Conservation (phyloP, 1,284 basidiomycete genomes). For the Volvariella volvacea region DNA sequence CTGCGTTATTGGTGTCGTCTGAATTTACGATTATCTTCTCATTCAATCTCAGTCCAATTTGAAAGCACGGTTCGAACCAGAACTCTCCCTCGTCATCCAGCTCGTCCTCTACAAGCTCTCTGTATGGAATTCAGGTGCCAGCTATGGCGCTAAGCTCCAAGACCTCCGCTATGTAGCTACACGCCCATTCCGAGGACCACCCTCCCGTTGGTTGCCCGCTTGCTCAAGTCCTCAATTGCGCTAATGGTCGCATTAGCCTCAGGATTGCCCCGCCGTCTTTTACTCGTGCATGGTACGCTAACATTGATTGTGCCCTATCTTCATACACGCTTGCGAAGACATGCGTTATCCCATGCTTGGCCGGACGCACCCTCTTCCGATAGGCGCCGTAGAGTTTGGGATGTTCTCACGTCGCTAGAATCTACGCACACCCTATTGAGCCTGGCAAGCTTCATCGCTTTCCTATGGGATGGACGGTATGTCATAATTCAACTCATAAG, state of each 20-base stretch:
- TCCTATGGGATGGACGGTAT: conserved; percentile 83
- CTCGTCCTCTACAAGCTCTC: conserved; percentile 81
- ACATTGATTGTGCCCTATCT: conserved; percentile 79
- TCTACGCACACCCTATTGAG: conserved; percentile 53
- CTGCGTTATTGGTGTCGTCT: conserved; percentile 3
- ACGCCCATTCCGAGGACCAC: conserved; percentile 7
- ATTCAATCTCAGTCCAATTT: conserved; percentile 43
- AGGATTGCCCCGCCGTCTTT: conserved; percentile 50
- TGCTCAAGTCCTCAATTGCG: conserved; percentile 4
- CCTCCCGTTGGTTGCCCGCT: conserved; percentile 9
- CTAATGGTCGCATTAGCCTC: conserved; percentile 36
- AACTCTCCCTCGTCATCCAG: conserved; percentile 74
- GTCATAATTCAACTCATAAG: conserved; percentile 17
- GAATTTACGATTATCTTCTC: conserved; percentile 10
- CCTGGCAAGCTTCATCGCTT: conserved; percentile 75
- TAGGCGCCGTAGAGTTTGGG: conserved; percentile 72
- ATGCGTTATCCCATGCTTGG: conserved; percentile 83
- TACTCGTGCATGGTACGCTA: conserved; percentile 66
- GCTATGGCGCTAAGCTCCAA: conserved; percentile 90
- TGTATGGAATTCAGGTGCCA: conserved; percentile 75
- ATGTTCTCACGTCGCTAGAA: conserved; percentile 63
- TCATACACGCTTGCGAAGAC: conserved; percentile 63
- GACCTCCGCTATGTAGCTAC: conserved; percentile 59
- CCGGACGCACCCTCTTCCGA: conserved; percentile 83
- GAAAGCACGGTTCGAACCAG: conserved; percentile 70